Evolutionary conservation across 2,329 filamentous ascomycete species (phyloP).

Genomic region (Sporothrix variecibatus): DNA sequence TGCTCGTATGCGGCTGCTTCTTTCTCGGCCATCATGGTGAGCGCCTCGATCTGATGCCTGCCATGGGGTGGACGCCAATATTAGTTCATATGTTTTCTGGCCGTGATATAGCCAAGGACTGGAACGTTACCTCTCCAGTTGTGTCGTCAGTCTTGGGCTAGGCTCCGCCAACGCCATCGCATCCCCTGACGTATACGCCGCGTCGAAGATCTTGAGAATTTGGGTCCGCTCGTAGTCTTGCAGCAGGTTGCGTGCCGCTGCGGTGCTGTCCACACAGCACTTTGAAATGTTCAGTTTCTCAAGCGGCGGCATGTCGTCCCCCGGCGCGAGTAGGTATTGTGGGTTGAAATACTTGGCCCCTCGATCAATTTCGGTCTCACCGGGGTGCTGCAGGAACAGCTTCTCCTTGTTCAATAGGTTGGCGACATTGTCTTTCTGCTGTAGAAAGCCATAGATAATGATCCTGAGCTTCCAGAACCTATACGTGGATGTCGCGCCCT

Average conservation of each 20-base stretch:
- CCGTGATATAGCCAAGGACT: background rate
- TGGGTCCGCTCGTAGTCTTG: background rate
- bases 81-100: background rate
- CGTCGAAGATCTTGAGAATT: conserved; percentile 11
- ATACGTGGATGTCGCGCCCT: background rate
- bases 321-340: background rate
- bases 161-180: background rate
- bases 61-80: background rate
- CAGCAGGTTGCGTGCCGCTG: background rate
- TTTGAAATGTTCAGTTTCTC: background rate
- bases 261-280: background rate
- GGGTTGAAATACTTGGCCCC: conserved; percentile 12
- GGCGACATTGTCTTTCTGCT: background rate
- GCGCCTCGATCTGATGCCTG: conserved; percentile 13
- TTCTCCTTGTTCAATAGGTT: background rate
- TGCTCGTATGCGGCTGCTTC: background rate
- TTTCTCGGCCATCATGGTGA: conserved; percentile 16
- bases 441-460: background rate
- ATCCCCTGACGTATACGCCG: background rate
- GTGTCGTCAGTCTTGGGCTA: background rate
- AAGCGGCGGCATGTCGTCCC: background rate
- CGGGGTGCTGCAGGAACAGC: conserved; percentile 11
- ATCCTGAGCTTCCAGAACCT: conserved; percentile 6
- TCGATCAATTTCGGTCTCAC: conserved; percentile 5
- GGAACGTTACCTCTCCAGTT: background rate